Evolutionary conservation across 805 yeast species (phyloP), one percentile per base, ranked within the genome.

Genomic region (Isabelozyma pseudorhagii): DNA sequence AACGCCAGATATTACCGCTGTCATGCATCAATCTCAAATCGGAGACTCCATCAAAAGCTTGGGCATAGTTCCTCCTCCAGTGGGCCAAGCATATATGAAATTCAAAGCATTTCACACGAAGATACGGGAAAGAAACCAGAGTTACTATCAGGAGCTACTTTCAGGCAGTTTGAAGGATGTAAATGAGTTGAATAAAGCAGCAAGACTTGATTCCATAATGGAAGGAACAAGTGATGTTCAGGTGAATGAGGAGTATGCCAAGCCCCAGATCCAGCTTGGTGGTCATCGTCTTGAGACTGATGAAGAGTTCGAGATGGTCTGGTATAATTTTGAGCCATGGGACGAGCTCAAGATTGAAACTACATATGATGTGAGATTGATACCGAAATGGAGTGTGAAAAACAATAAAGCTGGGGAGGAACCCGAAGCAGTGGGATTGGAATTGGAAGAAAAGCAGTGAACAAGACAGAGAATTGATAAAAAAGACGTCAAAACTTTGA

Each of bases 271-370:
- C 39, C 68, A 63, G 45, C 55, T 74, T 40, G 78, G 77, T 13
- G 62, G 59, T 45, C 68, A 70, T 50, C 53, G 53, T 31, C 54
- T 74, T 45, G 74, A 72, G 8, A 50, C 65, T 8, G 78, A 73
- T 44, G 75, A 69, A n/a, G 74, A 72, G 25, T 69, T 74, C 42
- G 75, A 74, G n/a, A 56, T 60, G 60, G 72, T 69, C 27, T 74
- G 79, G 79, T 53, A 62, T 14, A 67, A 68, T 49, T 72, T 74
- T 47, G 78, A 74, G 46, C 79, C 79, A 1, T 74, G 79, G 79
- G 73, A 69, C 21, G 79, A 73, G 54, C 57, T 74, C 53, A 66
- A 64, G 50, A 46, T 60, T 34, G 78, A 74, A 46, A 69, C 74
- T 2, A 68, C 66, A 39, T 69, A 60, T 49, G 77, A 72, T 41